These are phyloP conservation scores for Rubia peregrina DNA, from an alignment of 305 asterid species.

Conservation along the genomic window DNA sequence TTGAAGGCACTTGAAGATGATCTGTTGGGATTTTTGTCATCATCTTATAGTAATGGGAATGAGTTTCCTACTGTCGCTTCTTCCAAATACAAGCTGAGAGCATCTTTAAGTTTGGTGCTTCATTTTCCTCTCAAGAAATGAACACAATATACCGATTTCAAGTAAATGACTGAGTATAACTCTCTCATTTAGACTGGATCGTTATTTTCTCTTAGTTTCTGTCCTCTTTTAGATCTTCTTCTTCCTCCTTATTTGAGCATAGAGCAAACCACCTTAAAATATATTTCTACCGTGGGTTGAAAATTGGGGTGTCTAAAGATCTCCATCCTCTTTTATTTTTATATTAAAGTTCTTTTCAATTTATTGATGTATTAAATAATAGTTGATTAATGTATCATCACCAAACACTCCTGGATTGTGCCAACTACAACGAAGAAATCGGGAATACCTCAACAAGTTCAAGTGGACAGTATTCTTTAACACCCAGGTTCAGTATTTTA, in stretches of 20 bases:
- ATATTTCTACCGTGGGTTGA: background rate
- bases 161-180: background rate
- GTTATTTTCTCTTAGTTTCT: background rate
- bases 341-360: background rate
- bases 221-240: background rate
- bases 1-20: too few relatives aligned
- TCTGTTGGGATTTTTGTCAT: too few relatives aligned
- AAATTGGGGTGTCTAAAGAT: background rate
- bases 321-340: constrained; percentile 25
- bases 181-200: background rate
- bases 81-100: too few relatives aligned
- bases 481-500: constrained; percentile 61
- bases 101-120: too few relatives aligned
- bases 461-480: constrained; percentile 52
- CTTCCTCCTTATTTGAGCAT: background rate
- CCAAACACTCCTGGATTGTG: constrained; percentile 98
- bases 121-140: too few relatives aligned
- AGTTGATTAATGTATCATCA: constrained; percentile 93
- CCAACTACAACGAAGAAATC: constrained; percentile 88
- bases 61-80: too few relatives aligned
- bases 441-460: too few relatives aligned
- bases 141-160: too few relatives aligned
- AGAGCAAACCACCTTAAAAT: background rate
- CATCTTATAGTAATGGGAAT: too few relatives aligned
- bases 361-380: background rate